Base-by-base conservation (phyloP, 139 green algal genomes). In the Deuterostichococcus epilithicus region DNA sequence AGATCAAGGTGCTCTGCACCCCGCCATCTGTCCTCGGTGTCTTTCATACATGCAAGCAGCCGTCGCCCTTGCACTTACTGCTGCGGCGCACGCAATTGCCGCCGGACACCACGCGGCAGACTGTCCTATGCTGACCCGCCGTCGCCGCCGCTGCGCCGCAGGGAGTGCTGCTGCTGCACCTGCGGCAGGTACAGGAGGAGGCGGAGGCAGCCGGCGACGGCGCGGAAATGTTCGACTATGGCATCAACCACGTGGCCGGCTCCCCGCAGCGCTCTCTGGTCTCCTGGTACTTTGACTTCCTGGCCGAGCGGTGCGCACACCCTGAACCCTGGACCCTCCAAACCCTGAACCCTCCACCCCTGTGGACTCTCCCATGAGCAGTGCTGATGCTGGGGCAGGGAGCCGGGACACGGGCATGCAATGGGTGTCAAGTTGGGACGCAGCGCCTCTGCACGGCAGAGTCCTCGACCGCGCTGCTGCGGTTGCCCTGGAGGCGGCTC, bases 271-370 rank as follows among this genome's bases (percentile, higher is more conserved):
- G 81, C 10, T 88, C 95, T 15, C 86, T 98, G 37, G 78, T 97
- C 47, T 59, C 84, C 65, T 97, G 92, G 90, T 98, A 97, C 81
- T 85, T 97, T 67, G 78, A 91, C n/a, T 81, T 86, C 28, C 72
- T 95, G 76, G 77, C 86, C 25, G 34, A 89, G 33, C 80, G 82
- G 83, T 88, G 59, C 6, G 72, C 5, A 3, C 36, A 26, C 23
- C 2, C 20, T 38, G 6, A 22, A 23, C 28, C 26, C 60, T 58
- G 5, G 22, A n/a, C n/a, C n/a, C 70, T 23, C 30, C 42, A 39
- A 10, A 13, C 22, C 10, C 18, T 34, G 33, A 39, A 28, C 26
- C 3, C 68, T 5, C 47, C 30, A 28, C 25, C 8, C 30, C 60
- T 32, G 45, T 76, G 36, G 65, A n/a, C 4, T 37, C 28, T 15